Percentiles rank a stretch among this genome's conserved stretches.
Evolutionary conservation across 371 early-diverging fungal species (phyloP).

Genomic region (Mucor racemosus): DNA sequence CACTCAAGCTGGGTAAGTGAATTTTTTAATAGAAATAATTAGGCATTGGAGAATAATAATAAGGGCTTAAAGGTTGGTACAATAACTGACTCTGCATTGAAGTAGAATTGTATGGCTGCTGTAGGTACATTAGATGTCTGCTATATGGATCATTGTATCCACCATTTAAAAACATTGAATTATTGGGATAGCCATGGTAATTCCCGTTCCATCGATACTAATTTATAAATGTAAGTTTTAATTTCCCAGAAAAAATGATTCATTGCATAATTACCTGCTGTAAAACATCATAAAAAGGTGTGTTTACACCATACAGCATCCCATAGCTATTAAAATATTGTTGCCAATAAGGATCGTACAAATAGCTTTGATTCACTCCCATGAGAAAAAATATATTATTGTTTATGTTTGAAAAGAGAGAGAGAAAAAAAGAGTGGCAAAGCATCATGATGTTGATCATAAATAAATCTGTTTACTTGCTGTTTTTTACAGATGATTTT

Average conservation of each 20-base stretch:
- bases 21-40: background rate
- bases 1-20: no score
- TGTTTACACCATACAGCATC: background rate
- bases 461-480: background rate
- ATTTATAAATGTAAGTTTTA: background rate
- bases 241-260: background rate
- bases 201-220: background rate
- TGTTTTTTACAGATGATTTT: background rate
- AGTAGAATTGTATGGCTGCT: background rate
- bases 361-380: background rate
- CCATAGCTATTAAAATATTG: background rate
- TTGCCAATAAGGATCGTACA: constrained; percentile 1
- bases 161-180: background rate
- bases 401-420: background rate
- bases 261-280: background rate
- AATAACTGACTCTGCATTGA: background rate
- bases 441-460: background rate
- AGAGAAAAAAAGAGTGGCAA: background rate
- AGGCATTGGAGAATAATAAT: background rate
- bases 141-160: background rate
- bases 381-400: background rate
- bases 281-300: background rate
- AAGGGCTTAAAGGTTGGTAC: background rate
- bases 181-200: background rate
- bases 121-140: background rate